Conservation (phyloP, 148 eudicot genomes). For the Rhododendron mucronatum region DNA sequence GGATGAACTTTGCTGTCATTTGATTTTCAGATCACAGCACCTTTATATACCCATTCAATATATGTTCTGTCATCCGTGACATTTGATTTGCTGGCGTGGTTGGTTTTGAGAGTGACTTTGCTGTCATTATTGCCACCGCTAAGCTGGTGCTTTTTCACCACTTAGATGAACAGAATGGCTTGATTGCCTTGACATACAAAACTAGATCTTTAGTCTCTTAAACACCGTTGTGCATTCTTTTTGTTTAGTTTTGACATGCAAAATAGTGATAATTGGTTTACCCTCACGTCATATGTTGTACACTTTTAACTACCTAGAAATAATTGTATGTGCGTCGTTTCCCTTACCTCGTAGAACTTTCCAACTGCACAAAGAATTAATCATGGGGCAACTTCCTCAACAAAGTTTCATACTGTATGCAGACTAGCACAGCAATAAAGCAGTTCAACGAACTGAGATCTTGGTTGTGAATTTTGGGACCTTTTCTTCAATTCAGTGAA, state of each 20-base stretch:
- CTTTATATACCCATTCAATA: too few species aligned
- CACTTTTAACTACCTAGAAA: not conserved
- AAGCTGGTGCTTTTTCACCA: not conserved
- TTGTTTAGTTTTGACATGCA: not conserved
- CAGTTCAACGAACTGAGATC: slow-evolving; percentile 86
- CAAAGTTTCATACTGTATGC: slow-evolving; percentile 29
- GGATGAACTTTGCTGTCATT: not conserved
- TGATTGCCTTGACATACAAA: not conserved
- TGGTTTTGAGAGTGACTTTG: not conserved
- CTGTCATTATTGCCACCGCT: not conserved
- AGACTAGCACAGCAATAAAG: slow-evolving; percentile 41
- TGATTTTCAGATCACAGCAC: not conserved
- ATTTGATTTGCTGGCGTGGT: not conserved
- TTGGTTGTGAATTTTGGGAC: slow-evolving; percentile 75
- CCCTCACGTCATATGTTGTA: not conserved
- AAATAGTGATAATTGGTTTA: not conserved
- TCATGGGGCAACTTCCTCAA: slow-evolving; percentile 13
- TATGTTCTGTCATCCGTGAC: not conserved
- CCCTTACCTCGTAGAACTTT: not conserved
- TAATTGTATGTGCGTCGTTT: not conserved
- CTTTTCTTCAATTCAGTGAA: slow-evolving; percentile 69
- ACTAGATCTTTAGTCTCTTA: not conserved
- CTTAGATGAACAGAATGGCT: not conserved
- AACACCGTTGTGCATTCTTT: not conserved
- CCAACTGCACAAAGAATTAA: too few species aligned